Base-by-base conservation (phyloP, 2,329 filamentous ascomycete genomes). In the Diaporthe longicolla region DNA sequence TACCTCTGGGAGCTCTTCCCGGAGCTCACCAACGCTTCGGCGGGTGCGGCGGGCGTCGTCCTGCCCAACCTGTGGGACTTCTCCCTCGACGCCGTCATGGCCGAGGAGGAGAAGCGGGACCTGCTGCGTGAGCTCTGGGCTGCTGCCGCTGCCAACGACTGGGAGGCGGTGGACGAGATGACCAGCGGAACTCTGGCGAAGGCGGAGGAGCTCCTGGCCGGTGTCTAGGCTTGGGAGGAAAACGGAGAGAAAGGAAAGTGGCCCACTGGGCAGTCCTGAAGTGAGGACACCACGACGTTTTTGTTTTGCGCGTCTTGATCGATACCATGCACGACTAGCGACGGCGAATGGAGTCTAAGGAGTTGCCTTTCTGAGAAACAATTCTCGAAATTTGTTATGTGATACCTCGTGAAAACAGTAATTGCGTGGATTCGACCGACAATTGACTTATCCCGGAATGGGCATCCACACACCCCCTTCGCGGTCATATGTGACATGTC, bases 1-100 rank as follows among this genome's bases (percentile, higher is more conserved):
- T 70, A 63, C 55, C 72, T 70, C 55, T 43, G 24, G 35, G n/a
- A 19, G 32, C 35, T 63, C 72, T 70, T 73, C 65, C 65, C 72
- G 17, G 72, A 73, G 32, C 52, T 73, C 58, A 43, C 43, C 61
- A 29, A 13, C 65, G 32, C 45, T 4, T 21, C 45, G 45, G 45
- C 45, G 45, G 45, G 45, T 9, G 19, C 19, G 45, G 19, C 19
- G 21, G 45, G 24, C 24, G 24, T 6, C 24, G 26, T 73, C 26
- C 35, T 35, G 10, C 24, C 45, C 54, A 40, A n/a, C 7, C 45
- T 54, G 65, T 73, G 66, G 54, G 45, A 70, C 54, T 59, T 70
- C 43, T 63, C 66, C 24, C 66, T 73, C 24, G 45, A 13, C 19
- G 45, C 29, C 35, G 32, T 70, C 65, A 48, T 69, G 71, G 11